Conservation (phyloP, 202 grass and related monocot species). For the Digitaria exilis region DNA sequence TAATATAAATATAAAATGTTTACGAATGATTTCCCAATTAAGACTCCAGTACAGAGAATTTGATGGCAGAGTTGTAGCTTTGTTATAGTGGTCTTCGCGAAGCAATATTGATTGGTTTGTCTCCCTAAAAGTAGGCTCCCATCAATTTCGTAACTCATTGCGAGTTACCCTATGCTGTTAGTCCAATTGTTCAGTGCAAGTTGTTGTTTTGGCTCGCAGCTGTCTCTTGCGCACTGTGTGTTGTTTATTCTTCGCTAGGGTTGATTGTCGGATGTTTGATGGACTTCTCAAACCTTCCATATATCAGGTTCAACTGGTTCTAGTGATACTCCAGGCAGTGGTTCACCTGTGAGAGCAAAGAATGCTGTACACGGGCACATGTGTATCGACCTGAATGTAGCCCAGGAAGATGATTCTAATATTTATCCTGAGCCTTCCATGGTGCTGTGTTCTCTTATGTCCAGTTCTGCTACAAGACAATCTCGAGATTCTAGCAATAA, state of each 20-base stretch:
- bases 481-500: constrained; percentile 37
- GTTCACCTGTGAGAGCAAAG: constrained; percentile 47
- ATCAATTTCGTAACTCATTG: neutral
- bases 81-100: neutral
- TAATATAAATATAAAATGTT: constrained; percentile 5
- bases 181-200: neutral
- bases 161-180: neutral
- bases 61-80: neutral
- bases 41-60: neutral
- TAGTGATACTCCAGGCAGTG: constrained; percentile 37
- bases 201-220: neutral
- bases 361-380: constrained; percentile 30
- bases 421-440: constrained; percentile 17
- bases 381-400: constrained; percentile 80
- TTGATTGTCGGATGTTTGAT: neutral
- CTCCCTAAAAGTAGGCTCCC: neutral
- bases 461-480: constrained; percentile 33
- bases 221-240: neutral
- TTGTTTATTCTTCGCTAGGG: neutral
- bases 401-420: constrained; percentile 68
- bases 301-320: constrained; percentile 61
- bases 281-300: constrained; percentile 18
- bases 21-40: neutral
- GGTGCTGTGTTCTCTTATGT: constrained; percentile 33
- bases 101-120: neutral